These are phyloP conservation scores for Hymenoscyphus linearis DNA, from an alignment of 2,329 filamentous ascomycete species.

Conservation along the genomic window DNA sequence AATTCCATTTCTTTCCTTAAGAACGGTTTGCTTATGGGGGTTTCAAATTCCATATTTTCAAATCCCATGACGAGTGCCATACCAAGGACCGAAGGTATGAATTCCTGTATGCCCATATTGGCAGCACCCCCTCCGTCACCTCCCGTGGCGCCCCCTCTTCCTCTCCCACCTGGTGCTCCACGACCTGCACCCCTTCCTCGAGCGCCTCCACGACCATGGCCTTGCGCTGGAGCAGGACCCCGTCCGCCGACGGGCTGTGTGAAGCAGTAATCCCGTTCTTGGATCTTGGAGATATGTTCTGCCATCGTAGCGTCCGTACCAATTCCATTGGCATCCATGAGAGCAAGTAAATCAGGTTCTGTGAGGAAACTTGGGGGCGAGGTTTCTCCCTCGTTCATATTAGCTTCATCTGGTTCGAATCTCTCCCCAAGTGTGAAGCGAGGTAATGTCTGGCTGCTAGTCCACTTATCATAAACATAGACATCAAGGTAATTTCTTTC, in stretches of 20 bases:
- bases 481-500: slow-evolving; percentile 93
- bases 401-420: slow-evolving; percentile 83
- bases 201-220: slow-evolving; percentile 35
- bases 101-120: slow-evolving; percentile 54
- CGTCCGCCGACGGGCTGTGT: slow-evolving; percentile 47
- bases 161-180: slow-evolving; percentile 34
- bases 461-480: slow-evolving; percentile 96
- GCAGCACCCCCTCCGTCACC: slow-evolving; percentile 40
- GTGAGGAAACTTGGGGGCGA: slow-evolving; percentile 80
- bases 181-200: slow-evolving; percentile 36
- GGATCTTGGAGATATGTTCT: slow-evolving; percentile 94
- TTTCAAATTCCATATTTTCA: slow-evolving; percentile 88
- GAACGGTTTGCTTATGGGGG: slow-evolving; percentile 91
- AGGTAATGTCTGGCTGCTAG: slow-evolving; percentile 76
- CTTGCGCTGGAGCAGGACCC: slow-evolving; percentile 32
- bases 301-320: slow-evolving; percentile 99
- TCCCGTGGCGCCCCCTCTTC: slow-evolving; percentile 38
- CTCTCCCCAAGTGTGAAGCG: slow-evolving; percentile 71
- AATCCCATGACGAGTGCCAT: slow-evolving; percentile 92
- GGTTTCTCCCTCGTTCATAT: slow-evolving; percentile 89
- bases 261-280: slow-evolving; percentile 80
- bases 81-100: slow-evolving; percentile 87
- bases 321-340: slow-evolving; percentile 99
- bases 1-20: slow-evolving; percentile 96
- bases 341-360: slow-evolving; percentile 87